Evolutionary conservation across 2,329 filamentous ascomycete genomes (phyloP), one percentile per base, ranked within the genome.

Genomic region (Canariomyces notabilis): DNA sequence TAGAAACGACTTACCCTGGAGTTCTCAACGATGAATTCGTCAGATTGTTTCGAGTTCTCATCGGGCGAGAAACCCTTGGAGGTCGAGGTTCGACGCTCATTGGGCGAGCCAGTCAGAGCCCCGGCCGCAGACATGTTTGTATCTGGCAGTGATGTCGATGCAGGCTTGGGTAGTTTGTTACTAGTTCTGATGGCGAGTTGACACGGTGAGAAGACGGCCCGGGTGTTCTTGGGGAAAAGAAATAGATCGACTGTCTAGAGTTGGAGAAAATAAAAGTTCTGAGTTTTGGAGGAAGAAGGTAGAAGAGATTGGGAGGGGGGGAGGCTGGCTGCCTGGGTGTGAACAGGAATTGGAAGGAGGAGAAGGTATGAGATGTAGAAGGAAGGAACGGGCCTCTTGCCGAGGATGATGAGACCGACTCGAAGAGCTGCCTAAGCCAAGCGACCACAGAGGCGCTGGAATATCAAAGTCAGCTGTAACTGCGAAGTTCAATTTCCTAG

Each of bases 21-120:
- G 46, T 46, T 43, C 43, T 60, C 58, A 48, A 37, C 16, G 38
- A 36, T 16, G 34, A 61, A 61, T 45, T 71, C 68, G 48, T 69
- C 68, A 34, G 65, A 62, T 39, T 61, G 53, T 52, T 60, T 66
- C 37, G 59, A 42, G 42, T 69, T 69, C 51, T 70, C 67, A 48
- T 68, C 63, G 48, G 61, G 60, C 6, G 57, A 54, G 31, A 53
- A 49, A 35, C 56, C 64, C 57, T 64, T 67, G 52, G 61, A 55
- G 15, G 58, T 54, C 8, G 59, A 58, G 21, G 60, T 49, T 21
- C 64, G 69, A 49, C 65, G 66, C 44, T 67, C 58, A 41, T 57
- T 61, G 15, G 71, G 70, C 41, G 73, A 74, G 37, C 68, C 71
- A 19, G 66, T 66, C 20, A 67, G 65, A 33, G 58, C 47, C 19